phyloP scores from a whole-genome alignment of 345 rosid species.

The Laguncularia racemosa region DNA sequence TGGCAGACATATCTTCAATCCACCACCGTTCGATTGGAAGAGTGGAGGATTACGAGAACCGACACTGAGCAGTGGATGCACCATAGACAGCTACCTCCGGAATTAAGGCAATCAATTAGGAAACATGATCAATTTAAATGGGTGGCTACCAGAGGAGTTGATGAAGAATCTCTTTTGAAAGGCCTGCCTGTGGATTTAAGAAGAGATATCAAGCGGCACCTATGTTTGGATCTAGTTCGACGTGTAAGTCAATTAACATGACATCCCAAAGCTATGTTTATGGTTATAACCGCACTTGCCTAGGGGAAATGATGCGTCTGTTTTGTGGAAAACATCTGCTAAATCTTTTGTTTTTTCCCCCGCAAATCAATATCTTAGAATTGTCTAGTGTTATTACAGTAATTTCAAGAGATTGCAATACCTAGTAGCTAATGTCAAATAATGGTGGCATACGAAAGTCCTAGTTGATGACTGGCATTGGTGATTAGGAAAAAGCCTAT shows the following conservation, averaged over 20 bases:
- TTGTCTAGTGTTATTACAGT: no score
- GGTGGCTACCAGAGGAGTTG: constrained; percentile 85
- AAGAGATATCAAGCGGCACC: constrained; percentile 85
- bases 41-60: constrained; percentile 88
- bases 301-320: no score
- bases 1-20: constrained; percentile 79
- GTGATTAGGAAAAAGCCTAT: no score
- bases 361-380: no score
- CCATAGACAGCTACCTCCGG: constrained; percentile 78
- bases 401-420: no score
- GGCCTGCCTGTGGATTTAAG: constrained; percentile 79
- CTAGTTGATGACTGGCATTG: no score
- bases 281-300: no score
- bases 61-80: constrained; percentile 96
- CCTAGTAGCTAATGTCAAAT: no score
- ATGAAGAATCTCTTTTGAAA: constrained; percentile 67
- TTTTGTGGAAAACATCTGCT: constrained; percentile 3
- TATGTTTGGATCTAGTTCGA: constrained; percentile 84
- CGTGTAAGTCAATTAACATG: constrained; percentile 40
- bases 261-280: neutral
- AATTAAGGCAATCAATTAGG: constrained; percentile 55
- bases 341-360: neutral
- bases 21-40: constrained; percentile 71
- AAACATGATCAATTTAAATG: constrained; percentile 82
- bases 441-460: no score